Conservation (phyloP, 225 moss, liverwort and hornwort genomes). For the Straminergon stramineum region DNA sequence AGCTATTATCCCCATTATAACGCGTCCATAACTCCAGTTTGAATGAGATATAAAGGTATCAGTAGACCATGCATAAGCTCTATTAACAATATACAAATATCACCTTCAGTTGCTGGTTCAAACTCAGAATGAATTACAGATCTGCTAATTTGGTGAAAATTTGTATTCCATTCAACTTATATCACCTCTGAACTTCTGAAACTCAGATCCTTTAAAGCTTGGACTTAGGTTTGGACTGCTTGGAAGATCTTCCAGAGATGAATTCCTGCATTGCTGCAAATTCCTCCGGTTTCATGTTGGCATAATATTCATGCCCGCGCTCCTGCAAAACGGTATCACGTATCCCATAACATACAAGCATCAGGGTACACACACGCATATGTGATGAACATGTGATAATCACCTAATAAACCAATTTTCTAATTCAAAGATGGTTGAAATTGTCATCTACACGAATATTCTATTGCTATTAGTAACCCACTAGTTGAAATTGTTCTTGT, state of each 20-base stretch:
- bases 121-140: neutral
- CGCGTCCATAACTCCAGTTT: neutral
- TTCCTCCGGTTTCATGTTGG: slow-evolving; percentile 66
- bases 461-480: neutral
- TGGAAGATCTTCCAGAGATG: slow-evolving; percentile 55
- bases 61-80: neutral
- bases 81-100: neutral
- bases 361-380: neutral
- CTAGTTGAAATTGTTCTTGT: neutral
- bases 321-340: slow-evolving; percentile 24
- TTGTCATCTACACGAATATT: neutral
- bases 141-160: neutral
- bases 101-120: neutral
- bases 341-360: neutral
- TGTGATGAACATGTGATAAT: neutral
- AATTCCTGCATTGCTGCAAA: slow-evolving; percentile 85
- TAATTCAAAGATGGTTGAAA: neutral
- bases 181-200: neutral
- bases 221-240: slow-evolving; percentile 38
- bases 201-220: slow-evolving; percentile 38
- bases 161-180: neutral
- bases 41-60: neutral
- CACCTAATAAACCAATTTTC: neutral
- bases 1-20: neutral
- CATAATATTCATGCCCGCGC: slow-evolving; percentile 62